phyloP scores from a whole-genome alignment of 345 rosid species.

The Dipteronia dyeriana region DNA sequence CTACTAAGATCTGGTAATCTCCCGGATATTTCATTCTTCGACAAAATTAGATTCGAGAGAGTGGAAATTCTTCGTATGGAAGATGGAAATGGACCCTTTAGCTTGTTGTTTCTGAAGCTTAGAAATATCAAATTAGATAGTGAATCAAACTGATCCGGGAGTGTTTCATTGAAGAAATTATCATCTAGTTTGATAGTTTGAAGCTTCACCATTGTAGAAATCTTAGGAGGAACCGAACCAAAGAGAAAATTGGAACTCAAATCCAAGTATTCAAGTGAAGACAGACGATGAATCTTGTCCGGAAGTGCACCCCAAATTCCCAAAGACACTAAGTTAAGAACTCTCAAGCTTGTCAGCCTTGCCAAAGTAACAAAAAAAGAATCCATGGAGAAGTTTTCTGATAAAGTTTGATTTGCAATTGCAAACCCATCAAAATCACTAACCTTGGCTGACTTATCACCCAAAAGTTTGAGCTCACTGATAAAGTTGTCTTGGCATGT shows the following conservation, averaged over 20 bases:
- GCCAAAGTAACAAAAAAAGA: conserved; percentile 66
- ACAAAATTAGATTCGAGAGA: conserved; percentile 35
- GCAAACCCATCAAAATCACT: conserved; percentile 48
- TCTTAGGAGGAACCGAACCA: conserved; percentile 66
- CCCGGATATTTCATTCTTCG: conserved; percentile 44
- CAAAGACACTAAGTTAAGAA: conserved; percentile 56
- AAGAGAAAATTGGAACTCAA: conserved; percentile 65
- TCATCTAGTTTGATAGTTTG: conserved; percentile 52
- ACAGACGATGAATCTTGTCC: conserved; percentile 64
- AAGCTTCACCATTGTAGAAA: conserved; percentile 62
- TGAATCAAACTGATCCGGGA: conserved; percentile 57
- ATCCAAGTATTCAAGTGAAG: conserved; percentile 65
- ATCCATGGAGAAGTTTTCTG: conserved; percentile 61
- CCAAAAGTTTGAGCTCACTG: conserved; percentile 52
- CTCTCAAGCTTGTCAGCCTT: conserved; percentile 56
- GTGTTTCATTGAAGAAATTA: conserved; percentile 64
- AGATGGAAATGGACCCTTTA: conserved; percentile 47
- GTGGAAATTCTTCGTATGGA: conserved; percentile 27
- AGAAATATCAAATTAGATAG: conserved; percentile 50
- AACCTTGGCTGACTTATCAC: conserved; percentile 45
- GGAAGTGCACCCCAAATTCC: conserved; percentile 86
- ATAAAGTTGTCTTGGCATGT: conserved; percentile 58
- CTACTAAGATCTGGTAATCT: conserved; percentile 41
- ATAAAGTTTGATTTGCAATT: conserved; percentile 48
- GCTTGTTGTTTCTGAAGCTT: conserved; percentile 50